phyloP scores from a whole-genome alignment of 306 rosid species.

The Vachellia collinsii region DNA sequence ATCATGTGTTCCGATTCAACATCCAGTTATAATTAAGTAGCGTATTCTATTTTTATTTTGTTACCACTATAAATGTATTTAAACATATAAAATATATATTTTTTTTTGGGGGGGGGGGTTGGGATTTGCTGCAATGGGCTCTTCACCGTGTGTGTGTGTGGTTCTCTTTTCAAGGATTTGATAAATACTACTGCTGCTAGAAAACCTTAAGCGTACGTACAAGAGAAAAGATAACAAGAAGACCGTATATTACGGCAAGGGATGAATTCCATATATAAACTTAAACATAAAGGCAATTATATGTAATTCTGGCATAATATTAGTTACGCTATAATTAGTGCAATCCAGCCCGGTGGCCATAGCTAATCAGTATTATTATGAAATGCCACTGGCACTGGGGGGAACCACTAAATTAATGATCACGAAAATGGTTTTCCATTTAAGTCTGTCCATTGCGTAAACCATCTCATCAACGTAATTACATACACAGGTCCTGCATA shows the following conservation, averaged over 20 bases:
- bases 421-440: background rate
- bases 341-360: background rate
- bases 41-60: background rate
- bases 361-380: background rate
- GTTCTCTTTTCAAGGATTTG: too few species aligned
- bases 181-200: too few species aligned
- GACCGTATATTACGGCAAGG: background rate
- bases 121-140: too few species aligned
- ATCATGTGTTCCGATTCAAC: background rate
- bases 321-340: background rate
- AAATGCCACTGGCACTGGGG: background rate
- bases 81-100: too few species aligned
- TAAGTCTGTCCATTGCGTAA: slow-evolving; percentile 3
- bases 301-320: background rate
- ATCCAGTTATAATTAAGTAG: background rate
- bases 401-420: background rate
- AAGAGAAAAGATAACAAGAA: too few species aligned
- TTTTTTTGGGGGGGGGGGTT: too few species aligned
- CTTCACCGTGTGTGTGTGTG: too few species aligned
- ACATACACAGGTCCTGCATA: background rate
- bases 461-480: background rate
- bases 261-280: background rate
- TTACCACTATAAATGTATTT: too few species aligned
- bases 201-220: too few species aligned
- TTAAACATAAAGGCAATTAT: background rate